A percentile compares a stretch with the other conserved stretches of the same genome.
phyloP scores from a whole-genome alignment of 345 rosid genomes.

The Toxicodendron radicans region DNA sequence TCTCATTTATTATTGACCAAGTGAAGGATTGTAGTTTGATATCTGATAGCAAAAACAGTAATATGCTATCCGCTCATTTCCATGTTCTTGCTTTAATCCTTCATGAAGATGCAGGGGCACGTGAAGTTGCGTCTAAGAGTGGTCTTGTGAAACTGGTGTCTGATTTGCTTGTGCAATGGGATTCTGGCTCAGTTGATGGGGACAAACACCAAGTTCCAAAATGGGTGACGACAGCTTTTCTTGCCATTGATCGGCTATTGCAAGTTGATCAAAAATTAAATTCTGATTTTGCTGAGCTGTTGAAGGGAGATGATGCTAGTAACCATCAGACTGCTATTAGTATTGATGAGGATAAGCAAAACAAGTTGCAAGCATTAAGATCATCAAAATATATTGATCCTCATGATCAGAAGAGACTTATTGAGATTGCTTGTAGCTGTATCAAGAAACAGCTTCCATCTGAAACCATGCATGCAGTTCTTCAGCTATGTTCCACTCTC shows the following conservation, averaged over 20 bases:
- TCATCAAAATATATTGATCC: conserved; percentile 50
- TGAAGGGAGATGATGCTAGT: conserved; percentile 49
- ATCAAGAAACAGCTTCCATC: conserved; percentile 76
- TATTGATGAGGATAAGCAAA: conserved; percentile 73
- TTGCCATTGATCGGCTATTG: conserved; percentile 84
- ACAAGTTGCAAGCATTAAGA: conserved; percentile 58
- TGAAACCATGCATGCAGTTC: conserved; percentile 88
- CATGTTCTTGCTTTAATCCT: conserved; percentile 93
- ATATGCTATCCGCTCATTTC: conserved; percentile 62
- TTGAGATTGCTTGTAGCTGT: conserved; percentile 87
- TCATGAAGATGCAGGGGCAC: conserved; percentile 81
- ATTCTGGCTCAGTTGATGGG: conserved; percentile 46
- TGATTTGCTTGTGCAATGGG: conserved; percentile 79
- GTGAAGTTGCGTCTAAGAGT: conserved; percentile 72
- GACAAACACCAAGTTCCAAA: conserved; percentile 67
- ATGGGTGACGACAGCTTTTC: conserved; percentile 96
- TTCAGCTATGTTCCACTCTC: conserved; percentile 86
- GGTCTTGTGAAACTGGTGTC: conserved; percentile 73
- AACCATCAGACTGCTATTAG: conserved; percentile 45
- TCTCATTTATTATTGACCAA: conserved; percentile 72
- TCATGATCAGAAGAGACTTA: conserved; percentile 70
- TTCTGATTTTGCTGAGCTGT: conserved; percentile 67
- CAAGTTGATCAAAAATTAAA: conserved; percentile 83
- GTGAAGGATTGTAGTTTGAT: conserved; percentile 56
- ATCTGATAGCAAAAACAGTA: conserved; percentile 52